Evolutionary conservation across 2,329 filamentous ascomycete genomes (phyloP).

Genomic region (Fusarium denticulatum): DNA sequence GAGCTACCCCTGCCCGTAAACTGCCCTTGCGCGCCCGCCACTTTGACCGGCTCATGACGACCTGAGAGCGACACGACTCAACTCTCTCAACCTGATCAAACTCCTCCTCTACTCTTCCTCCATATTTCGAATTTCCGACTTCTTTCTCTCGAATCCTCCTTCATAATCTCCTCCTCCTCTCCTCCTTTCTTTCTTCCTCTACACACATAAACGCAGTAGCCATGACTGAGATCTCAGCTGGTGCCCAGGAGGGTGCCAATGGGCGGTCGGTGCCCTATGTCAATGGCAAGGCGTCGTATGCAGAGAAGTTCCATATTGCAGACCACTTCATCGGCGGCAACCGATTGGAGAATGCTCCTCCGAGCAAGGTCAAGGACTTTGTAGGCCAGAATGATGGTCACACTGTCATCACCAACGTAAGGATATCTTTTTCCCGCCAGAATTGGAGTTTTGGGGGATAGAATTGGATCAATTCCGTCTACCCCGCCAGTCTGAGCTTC

Average conservation of each 20-base stretch:
- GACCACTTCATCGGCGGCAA: conserved; percentile 98
- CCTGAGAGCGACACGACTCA: conserved; percentile 38
- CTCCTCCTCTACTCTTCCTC: conserved; percentile 27
- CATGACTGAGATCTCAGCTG: conserved; percentile 61
- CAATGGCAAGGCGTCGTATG: conserved; percentile 73
- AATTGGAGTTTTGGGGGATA: neutral
- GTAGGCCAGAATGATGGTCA: conserved; percentile 89
- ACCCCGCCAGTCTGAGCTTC: conserved; percentile 14
- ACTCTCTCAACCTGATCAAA: conserved; percentile 21
- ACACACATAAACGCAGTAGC: conserved; percentile 43
- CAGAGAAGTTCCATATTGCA: conserved; percentile 83
- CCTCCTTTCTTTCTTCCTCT: conserved; percentile 9
- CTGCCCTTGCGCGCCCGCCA: conserved; percentile 30
- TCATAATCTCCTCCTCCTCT: conserved; percentile 16
- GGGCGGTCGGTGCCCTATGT: conserved; percentile 61
- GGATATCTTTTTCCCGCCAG: conserved; percentile 47
- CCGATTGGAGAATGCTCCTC: conserved; percentile 80
- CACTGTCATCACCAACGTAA: conserved; percentile 97
- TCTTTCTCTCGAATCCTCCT: conserved; percentile 27
- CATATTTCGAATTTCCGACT: conserved; percentile 13
- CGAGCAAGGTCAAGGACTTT: conserved; percentile 95
- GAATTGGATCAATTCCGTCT: neutral
- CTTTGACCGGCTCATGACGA: conserved; percentile 43
- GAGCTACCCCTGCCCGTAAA: conserved; percentile 42
- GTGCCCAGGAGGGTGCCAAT: conserved; percentile 53